Conservation (phyloP, 2,329 filamentous ascomycete species). For the Blumeria hordei region DNA sequence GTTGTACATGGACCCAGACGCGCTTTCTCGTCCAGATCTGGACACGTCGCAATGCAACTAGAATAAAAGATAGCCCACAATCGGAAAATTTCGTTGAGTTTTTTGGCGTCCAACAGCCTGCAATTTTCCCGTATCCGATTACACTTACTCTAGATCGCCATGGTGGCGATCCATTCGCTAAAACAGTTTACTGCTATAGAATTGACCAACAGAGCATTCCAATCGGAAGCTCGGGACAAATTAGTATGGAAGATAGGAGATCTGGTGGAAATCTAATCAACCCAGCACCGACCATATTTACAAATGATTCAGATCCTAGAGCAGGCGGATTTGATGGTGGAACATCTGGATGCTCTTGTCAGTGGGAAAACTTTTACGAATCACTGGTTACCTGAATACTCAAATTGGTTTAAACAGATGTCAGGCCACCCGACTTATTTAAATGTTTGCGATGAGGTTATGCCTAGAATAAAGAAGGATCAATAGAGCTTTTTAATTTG, state of each 20-base stretch:
- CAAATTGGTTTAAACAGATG: too few relatives aligned
- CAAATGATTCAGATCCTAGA: slow-evolving; percentile 18
- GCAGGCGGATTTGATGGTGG: slow-evolving; percentile 39
- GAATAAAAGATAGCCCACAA: slow-evolving; percentile 16
- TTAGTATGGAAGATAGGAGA: slow-evolving; percentile 25
- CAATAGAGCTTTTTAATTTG: too few relatives aligned
- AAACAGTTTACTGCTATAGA: slow-evolving; percentile 28
- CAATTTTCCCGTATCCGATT: slow-evolving; percentile 38
- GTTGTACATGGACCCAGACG: slow-evolving; percentile 35
- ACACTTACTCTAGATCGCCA: slow-evolving; percentile 37
- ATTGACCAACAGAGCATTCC: slow-evolving; percentile 25
- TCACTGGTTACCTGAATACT: neutral
- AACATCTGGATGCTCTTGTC: slow-evolving; percentile 34
- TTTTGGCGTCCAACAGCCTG: slow-evolving; percentile 19
- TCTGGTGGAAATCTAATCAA: slow-evolving; percentile 30
- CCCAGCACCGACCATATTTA: slow-evolving; percentile 17
- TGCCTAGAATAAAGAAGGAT: too few relatives aligned
- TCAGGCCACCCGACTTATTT: too few relatives aligned
- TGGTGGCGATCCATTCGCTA: slow-evolving; percentile 27
- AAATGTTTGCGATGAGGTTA: too few relatives aligned
- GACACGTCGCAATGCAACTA: slow-evolving; percentile 25
- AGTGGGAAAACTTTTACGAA: slow-evolving; percentile 27
- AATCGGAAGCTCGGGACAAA: slow-evolving; percentile 18
- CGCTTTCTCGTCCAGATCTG: slow-evolving; percentile 41
- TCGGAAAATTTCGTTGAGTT: slow-evolving; percentile 5